A percentile compares a stretch with the other conserved stretches of the same genome.
These are phyloP conservation scores for Rhizoclosmatium globosum DNA, from an alignment of 192 early-diverging fungal genomes.

Conservation along the genomic window DNA sequence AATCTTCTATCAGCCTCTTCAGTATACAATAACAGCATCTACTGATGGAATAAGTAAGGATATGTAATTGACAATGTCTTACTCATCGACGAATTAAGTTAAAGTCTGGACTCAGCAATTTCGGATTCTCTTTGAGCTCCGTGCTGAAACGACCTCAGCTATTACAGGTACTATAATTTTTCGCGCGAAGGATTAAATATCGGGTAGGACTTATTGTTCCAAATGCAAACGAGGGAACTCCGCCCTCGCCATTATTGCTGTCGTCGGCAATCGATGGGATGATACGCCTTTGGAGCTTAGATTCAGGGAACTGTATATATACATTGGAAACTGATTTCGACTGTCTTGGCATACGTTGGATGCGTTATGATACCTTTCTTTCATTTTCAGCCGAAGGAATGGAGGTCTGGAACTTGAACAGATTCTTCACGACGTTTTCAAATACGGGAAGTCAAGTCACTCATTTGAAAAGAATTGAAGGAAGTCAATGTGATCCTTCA, in stretches of 20 bases:
- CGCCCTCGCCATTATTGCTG: conserved; percentile 50
- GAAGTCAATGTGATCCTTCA: conserved; percentile 27
- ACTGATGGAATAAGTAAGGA: conserved; percentile 55
- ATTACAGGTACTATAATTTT: conserved; percentile 48
- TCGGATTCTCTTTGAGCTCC: conserved; percentile 50
- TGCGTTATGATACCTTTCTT: conserved; percentile 53
- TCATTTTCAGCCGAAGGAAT: conserved; percentile 52
- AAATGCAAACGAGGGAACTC: not conserved
- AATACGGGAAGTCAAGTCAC: conserved; percentile 23
- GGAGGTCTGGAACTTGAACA: conserved; percentile 54
- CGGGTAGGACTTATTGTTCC: conserved; percentile 9
- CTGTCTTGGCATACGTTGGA: conserved; percentile 59
- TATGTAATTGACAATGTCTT: not conserved
- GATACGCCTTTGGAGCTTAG: conserved; percentile 61
- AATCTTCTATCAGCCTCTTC: conserved; percentile 47
- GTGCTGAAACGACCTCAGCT: conserved; percentile 47
- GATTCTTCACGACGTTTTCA: conserved; percentile 55
- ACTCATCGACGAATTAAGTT: conserved; percentile 36
- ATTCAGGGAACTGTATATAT: conserved; percentile 52
- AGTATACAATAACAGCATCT: conserved; percentile 57
- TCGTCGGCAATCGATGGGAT: conserved; percentile 57
- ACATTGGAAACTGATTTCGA: conserved; percentile 51
- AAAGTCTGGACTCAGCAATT: conserved; percentile 61
- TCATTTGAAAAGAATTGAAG: conserved; percentile 36
- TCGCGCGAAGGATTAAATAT: conserved; percentile 7